Percentiles rank a stretch among this genome's conserved stretches.
Conservation (phyloP, 2,329 filamentous ascomycete species). For the Tolypocladium pustulatum region DNA sequence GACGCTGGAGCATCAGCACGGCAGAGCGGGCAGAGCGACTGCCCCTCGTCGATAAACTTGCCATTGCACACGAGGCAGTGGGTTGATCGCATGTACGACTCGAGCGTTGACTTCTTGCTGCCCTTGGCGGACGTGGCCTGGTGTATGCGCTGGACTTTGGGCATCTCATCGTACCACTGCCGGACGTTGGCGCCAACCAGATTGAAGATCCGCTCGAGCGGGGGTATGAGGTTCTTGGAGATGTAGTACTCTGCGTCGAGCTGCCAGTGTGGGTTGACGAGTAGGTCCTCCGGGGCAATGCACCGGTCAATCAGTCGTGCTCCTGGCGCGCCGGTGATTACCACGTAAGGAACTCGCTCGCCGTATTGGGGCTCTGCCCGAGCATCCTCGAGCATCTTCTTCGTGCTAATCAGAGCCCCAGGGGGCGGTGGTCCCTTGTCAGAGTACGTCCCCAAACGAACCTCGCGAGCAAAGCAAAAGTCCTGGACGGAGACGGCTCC, state of each 20-base stretch:
- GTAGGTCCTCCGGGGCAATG: conserved; percentile 73
- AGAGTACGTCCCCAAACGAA: conserved; percentile 75
- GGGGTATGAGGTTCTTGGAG: conserved; percentile 86
- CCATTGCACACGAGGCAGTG: conserved; percentile 63
- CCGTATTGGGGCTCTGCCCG: conserved; percentile 88
- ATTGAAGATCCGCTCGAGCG: conserved; percentile 92
- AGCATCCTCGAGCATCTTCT: conserved; percentile 76
- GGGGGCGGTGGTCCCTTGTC: conserved; percentile 72
- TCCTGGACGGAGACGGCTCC: conserved; percentile 85
- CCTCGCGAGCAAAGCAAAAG: conserved; percentile 91
- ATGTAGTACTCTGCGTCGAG: conserved; percentile 97
- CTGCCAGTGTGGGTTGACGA: conserved; percentile 65
- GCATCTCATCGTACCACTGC: conserved; percentile 94
- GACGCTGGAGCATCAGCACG: conserved; percentile 43
- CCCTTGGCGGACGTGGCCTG: conserved; percentile 16
- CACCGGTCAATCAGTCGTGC: conserved; percentile 81
- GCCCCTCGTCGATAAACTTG: conserved; percentile 16
- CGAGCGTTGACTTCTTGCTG: conserved; percentile 61
- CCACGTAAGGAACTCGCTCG: conserved; percentile 89
- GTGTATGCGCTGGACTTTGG: conserved; percentile 68
- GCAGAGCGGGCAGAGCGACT: conserved; percentile 49
- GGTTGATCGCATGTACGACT: conserved; percentile 79
- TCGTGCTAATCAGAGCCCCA: conserved; percentile 79
- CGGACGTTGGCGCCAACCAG: conserved; percentile 86
- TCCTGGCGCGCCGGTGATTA: conserved; percentile 78